A percentile compares a stretch with the other conserved stretches of the same genome.
Conservation (phyloP, 805 yeast species). For the Helenozyma baotianmanensis region DNA sequence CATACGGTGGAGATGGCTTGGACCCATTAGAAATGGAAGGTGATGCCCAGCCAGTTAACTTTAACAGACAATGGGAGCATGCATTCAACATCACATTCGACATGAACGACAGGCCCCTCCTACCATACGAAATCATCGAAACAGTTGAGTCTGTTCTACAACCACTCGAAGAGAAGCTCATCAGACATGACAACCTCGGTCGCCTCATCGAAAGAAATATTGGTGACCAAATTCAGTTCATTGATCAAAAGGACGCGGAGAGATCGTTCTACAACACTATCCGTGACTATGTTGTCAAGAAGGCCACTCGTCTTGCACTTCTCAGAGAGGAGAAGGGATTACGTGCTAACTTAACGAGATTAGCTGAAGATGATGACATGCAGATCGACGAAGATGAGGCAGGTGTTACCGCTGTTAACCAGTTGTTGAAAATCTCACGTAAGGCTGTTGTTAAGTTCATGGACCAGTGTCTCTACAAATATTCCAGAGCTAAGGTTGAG, state of each 20-base stretch:
- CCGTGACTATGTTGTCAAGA: conserved; percentile 53
- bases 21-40: conserved; percentile 99
- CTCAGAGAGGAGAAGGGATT: conserved; percentile 54
- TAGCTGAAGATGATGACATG: conserved; percentile 32
- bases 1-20: conserved; percentile 97
- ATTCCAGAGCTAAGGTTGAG: conserved; percentile 86
- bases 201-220: conserved; percentile 41
- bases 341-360: conserved; percentile 34
- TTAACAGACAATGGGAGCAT: conserved; percentile 92
- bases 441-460: conserved; percentile 61
- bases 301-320: conserved; percentile 53
- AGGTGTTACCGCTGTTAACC: conserved; percentile 48
- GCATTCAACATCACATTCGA: conserved; percentile 69
- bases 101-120: conserved; percentile 48
- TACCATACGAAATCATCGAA: conserved; percentile 65
- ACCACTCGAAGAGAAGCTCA: conserved; percentile 57
- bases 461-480: conserved; percentile 72
- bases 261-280: conserved; percentile 78
- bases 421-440: conserved; percentile 62
- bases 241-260: conserved; percentile 85
- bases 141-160: conserved; percentile 50
- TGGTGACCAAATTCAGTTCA: conserved; percentile 51
- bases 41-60: conserved; percentile 94
- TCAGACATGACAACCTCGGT: conserved; percentile 74
- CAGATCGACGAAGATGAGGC: conserved; percentile 26